phyloP scores from a whole-genome alignment of 257 asterid species.

The Solanum appendiculatum region DNA sequence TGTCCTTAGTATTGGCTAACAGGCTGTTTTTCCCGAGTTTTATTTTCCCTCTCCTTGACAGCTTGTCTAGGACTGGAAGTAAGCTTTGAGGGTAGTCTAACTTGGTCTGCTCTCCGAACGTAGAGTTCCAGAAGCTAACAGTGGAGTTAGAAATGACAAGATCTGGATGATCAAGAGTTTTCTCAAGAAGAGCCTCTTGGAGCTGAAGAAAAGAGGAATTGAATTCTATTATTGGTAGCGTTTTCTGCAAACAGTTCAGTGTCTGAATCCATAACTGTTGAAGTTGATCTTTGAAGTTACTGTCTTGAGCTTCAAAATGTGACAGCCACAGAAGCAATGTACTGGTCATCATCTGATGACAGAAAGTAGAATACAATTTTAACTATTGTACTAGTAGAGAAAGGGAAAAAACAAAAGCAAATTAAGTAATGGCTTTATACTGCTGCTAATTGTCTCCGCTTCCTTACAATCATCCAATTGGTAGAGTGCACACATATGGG shows the following conservation, averaged over 20 bases:
- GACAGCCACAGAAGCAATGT: constrained; percentile 64
- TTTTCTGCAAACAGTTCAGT: constrained; percentile 38
- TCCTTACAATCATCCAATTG: background rate
- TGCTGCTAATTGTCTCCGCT: background rate
- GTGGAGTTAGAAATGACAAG: constrained; percentile 47
- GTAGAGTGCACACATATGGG: background rate
- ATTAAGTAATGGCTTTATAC: background rate
- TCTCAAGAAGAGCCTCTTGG: constrained; percentile 51
- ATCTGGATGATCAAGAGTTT: constrained; percentile 55
- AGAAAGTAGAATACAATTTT: background rate
- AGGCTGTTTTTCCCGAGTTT: constrained; percentile 30
- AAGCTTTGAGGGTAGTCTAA: constrained; percentile 57
- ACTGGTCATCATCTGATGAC: constrained; percentile 31
- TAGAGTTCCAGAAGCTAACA: constrained; percentile 62
- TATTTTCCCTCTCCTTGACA: constrained; percentile 46
- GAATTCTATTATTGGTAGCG: constrained; percentile 40
- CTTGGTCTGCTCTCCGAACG: constrained; percentile 40
- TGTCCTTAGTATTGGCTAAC: background rate
- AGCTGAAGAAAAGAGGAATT: constrained; percentile 45
- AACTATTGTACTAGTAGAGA: background rate
- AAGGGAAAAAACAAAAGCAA: background rate
- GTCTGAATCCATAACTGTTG: constrained; percentile 46
- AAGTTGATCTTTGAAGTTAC: constrained; percentile 23
- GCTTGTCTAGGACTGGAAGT: constrained; percentile 55
- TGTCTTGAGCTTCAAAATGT: constrained; percentile 32